Conservation (phyloP, 176 grass and related monocot species). For the Carex myosuroides region DNA sequence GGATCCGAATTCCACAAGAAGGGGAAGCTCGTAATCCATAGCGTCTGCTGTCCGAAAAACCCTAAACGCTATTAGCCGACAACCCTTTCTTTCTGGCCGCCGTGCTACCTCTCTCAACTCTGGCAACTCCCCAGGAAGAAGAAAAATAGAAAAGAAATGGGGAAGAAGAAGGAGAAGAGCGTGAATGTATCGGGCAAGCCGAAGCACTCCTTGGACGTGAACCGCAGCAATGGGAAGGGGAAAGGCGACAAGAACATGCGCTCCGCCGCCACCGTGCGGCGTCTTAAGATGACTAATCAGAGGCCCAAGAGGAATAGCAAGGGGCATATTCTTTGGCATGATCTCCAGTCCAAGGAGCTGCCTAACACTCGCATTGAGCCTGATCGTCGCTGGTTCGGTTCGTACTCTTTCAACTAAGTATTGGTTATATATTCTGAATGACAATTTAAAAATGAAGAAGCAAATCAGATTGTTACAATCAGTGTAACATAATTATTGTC, state of each 20-base stretch:
- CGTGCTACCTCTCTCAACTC: background rate
- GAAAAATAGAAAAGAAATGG: conserved; percentile 22
- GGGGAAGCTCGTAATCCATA: background rate
- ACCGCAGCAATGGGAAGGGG: conserved; percentile 74
- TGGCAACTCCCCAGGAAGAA: background rate
- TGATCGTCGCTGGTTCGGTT: conserved; percentile 81
- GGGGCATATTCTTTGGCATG: conserved; percentile 60
- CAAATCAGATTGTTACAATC: background rate
- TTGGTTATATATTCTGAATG: background rate
- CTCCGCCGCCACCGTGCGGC: conserved; percentile 63
- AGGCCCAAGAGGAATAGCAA: conserved; percentile 50
- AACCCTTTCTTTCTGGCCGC: background rate
- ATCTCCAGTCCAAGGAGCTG: conserved; percentile 77
- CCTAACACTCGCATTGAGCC: conserved; percentile 84
- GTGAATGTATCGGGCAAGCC: conserved; percentile 90
- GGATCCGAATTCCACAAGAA: too few species aligned
- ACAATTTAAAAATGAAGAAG: background rate
- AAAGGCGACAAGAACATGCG: conserved; percentile 46
- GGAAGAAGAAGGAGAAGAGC: conserved; percentile 80
- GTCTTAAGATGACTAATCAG: conserved; percentile 71
- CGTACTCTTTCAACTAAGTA: background rate
- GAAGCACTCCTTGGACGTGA: conserved; percentile 83
- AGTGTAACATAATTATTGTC: background rate
- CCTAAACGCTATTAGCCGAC: background rate
- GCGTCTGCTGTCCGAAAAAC: background rate